Percentiles rank a stretch among this genome's conserved stretches.
phyloP scores from a whole-genome alignment of 768 basidiomycete species.

The Naganishia randhawae region DNA sequence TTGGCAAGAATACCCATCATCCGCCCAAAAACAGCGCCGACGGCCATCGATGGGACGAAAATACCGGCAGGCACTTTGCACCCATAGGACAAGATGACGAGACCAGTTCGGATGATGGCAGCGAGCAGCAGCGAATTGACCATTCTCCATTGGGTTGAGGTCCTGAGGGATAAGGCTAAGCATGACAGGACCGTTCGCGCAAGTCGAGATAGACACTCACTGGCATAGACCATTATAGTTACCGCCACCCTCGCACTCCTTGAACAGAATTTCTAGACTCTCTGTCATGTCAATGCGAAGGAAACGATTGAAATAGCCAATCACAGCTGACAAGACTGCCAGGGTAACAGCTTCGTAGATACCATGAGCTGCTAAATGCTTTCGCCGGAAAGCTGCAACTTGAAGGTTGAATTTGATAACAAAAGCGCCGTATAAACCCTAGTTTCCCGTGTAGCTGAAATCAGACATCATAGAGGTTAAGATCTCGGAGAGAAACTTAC shows the following conservation, averaged over 20 bases:
- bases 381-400: constrained; percentile 88
- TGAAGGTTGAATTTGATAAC: constrained; percentile 96
- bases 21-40: constrained; percentile 92
- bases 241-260: constrained; percentile 88
- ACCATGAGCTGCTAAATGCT: constrained; percentile 75
- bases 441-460: constrained; percentile 20
- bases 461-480: not conserved
- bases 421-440: constrained; percentile 97
- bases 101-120: constrained; percentile 75
- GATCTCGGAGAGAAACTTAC: constrained; percentile 54
- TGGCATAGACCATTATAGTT: constrained; percentile 92
- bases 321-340: constrained; percentile 80
- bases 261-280: constrained; percentile 87
- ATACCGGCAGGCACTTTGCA: constrained; percentile 96
- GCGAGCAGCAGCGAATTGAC: constrained; percentile 87
- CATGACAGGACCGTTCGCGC: not conserved
- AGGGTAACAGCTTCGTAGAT: constrained; percentile 84
- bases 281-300: constrained; percentile 96
- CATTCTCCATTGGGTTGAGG: constrained; percentile 88
- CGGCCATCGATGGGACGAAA: constrained; percentile 98
- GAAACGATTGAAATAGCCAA: constrained; percentile 92
- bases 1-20: constrained; percentile 97
- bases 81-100: constrained; percentile 90
- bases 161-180: constrained; percentile 54
- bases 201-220: constrained; percentile 56